These are phyloP conservation scores for Allium fistulosum DNA, from an alignment of 106 monocot genomes.

Conservation along the genomic window DNA sequence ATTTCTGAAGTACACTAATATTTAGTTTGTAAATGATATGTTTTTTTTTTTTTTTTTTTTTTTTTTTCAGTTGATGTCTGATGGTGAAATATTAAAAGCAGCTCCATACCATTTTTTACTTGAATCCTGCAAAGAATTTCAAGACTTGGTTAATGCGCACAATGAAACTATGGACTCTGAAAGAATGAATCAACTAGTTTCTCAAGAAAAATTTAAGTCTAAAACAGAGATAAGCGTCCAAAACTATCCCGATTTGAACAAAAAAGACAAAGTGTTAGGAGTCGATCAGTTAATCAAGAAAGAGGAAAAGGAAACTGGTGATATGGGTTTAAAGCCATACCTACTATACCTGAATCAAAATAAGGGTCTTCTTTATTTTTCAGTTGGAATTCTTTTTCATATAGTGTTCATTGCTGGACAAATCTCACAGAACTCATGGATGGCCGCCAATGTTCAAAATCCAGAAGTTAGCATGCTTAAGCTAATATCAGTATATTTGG, in stretches of 20 bases:
- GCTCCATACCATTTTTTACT: slow-evolving; percentile 62
- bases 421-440: slow-evolving; percentile 92
- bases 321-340: slow-evolving; percentile 75
- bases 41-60: background rate
- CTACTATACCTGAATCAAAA: slow-evolving; percentile 72
- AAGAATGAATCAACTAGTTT: slow-evolving; percentile 17
- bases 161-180: slow-evolving; percentile 53
- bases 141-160: slow-evolving; percentile 74
- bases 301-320: slow-evolving; percentile 85
- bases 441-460: slow-evolving; percentile 90
- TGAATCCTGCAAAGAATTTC: slow-evolving; percentile 58
- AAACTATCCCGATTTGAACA: slow-evolving; percentile 7
- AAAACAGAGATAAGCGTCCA: slow-evolving; percentile 19
- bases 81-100: slow-evolving; percentile 57
- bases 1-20: background rate
- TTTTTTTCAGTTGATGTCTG: slow-evolving; percentile 68
- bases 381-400: slow-evolving; percentile 40
- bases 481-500: slow-evolving; percentile 68
- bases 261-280: slow-evolving; percentile 8
- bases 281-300: slow-evolving; percentile 82
- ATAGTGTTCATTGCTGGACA: slow-evolving; percentile 67
- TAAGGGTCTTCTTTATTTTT: slow-evolving; percentile 61
- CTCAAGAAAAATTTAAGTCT: slow-evolving; percentile 8
- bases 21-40: background rate
- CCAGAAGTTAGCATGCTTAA: slow-evolving; percentile 61